These are phyloP conservation scores for Telfairia occidentalis DNA, from an alignment of 331 rosid species.

Conservation along the genomic window DNA sequence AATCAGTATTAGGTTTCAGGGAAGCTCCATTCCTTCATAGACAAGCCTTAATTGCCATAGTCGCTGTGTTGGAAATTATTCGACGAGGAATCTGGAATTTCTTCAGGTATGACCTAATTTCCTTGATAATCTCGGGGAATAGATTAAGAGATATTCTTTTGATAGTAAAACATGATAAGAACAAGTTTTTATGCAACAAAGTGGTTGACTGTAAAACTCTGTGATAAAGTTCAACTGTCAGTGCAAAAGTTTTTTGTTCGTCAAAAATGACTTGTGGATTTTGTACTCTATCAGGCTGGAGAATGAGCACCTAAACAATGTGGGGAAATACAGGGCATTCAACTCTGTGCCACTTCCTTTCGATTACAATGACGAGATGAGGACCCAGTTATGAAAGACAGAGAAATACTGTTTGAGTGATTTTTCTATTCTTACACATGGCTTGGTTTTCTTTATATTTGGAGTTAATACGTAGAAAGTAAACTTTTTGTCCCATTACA, in stretches of 20 bases:
- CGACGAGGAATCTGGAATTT: slow-evolving; percentile 89
- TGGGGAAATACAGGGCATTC: slow-evolving; percentile 48
- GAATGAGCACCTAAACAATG: slow-evolving; percentile 63
- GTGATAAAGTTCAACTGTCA: not conserved
- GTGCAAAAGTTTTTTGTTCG: not conserved
- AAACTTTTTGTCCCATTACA: not conserved
- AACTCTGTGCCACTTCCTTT: slow-evolving; percentile 53
- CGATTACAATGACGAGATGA: slow-evolving; percentile 19
- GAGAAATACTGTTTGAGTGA: not conserved
- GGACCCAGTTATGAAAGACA: not conserved
- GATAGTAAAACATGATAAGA: not conserved
- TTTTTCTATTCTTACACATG: not conserved
- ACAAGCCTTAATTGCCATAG: slow-evolving; percentile 43
- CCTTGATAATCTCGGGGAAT: not conserved
- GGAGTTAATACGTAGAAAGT: not conserved
- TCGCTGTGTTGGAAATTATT: slow-evolving; percentile 63
- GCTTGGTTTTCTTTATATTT: not conserved
- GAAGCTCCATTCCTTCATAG: slow-evolving; percentile 48
- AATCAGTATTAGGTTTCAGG: slow-evolving; percentile 46
- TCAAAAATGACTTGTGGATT: not conserved
- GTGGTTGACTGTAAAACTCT: not conserved
- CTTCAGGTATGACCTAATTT: slow-evolving; percentile 37
- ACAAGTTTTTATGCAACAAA: not conserved
- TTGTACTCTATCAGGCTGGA: slow-evolving; percentile 29
- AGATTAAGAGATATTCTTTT: not conserved